Base-by-base conservation (phyloP, 768 basidiomycete species). In the Leucocoprinus sp. region DNA sequence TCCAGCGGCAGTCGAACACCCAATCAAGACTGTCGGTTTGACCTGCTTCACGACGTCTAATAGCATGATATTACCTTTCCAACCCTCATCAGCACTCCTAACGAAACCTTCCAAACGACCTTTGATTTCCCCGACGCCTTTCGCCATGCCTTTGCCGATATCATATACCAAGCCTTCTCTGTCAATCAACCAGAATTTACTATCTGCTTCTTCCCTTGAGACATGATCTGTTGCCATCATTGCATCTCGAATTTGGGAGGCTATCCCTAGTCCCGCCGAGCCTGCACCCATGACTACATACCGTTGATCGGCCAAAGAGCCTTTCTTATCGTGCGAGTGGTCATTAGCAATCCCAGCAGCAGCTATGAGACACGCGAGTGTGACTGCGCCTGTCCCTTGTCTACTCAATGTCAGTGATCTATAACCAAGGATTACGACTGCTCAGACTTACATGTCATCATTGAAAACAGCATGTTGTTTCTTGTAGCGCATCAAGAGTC, bases 11-110 rank as follows among this genome's bases (percentile, higher is more conserved):
- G 90, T 92, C 45, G 86, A 90, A 48, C 82, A 85, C 22, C 91
- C 91, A 51, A 93, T 86, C 36, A 93, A 60, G 8, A 90, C 75
- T 1, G 90, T 93, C 18, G 91, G 89, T 55, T 78, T 78, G 8
- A 85, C 74, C 50, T 70, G 68, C 62, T 76, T 75, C 48, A 92
- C 75, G 2, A 85, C 82, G 22, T 89, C 81, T 44, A 84, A 59
- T 42, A 93, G 66, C 5, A 62, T 52, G 17, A 82, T 67, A 34
- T 71, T 67, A 19, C 72, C 71, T 61, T 54, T 59, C 81, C 80
- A 82, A 44, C 80, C 79, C 8, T 70, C 70, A 50, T 79, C 70
- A 0, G 77, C 69, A 0, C 73, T 64, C 8, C 80, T 64, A 4
- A 76, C 69, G 49, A 82, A 91, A 28, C 76, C 73, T 27, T 61